These are phyloP conservation scores for Schizopora paradoxa DNA, from an alignment of 1,284 basidiomycete species.

Conservation along the genomic window DNA sequence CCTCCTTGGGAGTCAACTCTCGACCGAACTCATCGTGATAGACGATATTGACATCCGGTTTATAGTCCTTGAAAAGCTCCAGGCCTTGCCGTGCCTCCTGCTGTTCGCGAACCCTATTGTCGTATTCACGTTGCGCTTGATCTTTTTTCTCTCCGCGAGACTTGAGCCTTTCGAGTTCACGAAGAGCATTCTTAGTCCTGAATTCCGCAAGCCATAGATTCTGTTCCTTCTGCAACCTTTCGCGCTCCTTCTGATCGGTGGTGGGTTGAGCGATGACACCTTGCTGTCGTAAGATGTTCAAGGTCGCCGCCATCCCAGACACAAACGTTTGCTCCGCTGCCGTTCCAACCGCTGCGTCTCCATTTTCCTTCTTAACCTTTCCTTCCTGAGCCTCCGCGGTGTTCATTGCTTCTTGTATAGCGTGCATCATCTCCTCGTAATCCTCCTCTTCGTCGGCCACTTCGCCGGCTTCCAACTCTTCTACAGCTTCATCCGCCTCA, in stretches of 20 bases:
- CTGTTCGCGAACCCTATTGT: constrained; percentile 88
- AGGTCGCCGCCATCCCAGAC: constrained; percentile 81
- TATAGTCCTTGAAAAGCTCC: constrained; percentile 89
- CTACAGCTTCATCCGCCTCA: constrained; percentile 55
- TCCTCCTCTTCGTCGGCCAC: constrained; percentile 73
- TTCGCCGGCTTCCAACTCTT: constrained; percentile 78
- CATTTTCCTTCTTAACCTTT: constrained; percentile 29
- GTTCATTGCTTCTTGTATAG: constrained; percentile 63
- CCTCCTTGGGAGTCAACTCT: constrained; percentile 86
- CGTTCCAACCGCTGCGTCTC: constrained; percentile 47
- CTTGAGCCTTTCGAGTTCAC: constrained; percentile 75
- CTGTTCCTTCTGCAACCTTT: constrained; percentile 77
- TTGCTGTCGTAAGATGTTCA: constrained; percentile 86
- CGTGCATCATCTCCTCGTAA: constrained; percentile 66
- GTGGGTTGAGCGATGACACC: constrained; percentile 74
- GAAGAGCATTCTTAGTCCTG: constrained; percentile 66
- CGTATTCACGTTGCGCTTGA: constrained; percentile 91
- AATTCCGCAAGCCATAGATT: constrained; percentile 91
- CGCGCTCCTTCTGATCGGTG: constrained; percentile 71
- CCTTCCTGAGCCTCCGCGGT: constrained; percentile 52
- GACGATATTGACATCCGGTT: constrained; percentile 93
- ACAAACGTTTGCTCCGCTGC: constrained; percentile 69
- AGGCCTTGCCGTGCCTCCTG: constrained; percentile 82
- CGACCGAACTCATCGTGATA: constrained; percentile 98
- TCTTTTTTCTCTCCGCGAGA: constrained; percentile 82